Percentiles rank a stretch among this genome's conserved stretches.
Evolutionary conservation across 2,329 filamentous ascomycete species (phyloP).

Genomic region (Sarocladium brachiariae): DNA sequence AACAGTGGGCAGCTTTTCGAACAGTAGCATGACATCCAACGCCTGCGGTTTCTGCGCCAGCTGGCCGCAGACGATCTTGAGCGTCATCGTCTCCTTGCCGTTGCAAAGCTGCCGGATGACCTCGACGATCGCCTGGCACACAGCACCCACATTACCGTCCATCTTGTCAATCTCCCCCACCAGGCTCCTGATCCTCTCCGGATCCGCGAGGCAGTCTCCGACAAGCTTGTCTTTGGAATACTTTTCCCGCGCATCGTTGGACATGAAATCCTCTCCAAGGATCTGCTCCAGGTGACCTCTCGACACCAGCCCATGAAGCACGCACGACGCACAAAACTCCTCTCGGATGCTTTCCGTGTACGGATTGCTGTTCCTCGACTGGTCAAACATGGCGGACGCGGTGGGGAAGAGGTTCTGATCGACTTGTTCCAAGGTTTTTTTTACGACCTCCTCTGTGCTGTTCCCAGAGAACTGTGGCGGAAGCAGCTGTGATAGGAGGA

Average conservation of each 20-base stretch:
- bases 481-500: slow-evolving; percentile 43
- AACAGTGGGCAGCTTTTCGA: slow-evolving; percentile 62
- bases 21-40: slow-evolving; percentile 70
- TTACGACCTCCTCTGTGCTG: slow-evolving; percentile 62
- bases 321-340: slow-evolving; percentile 86
- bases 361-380: slow-evolving; percentile 48
- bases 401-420: slow-evolving; percentile 70
- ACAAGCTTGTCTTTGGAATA: slow-evolving; percentile 75
- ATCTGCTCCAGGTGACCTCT: slow-evolving; percentile 72
- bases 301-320: slow-evolving; percentile 76
- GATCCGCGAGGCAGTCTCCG: slow-evolving; percentile 68
- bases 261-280: slow-evolving; percentile 77
- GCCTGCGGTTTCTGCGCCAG: slow-evolving; percentile 66
- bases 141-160: slow-evolving; percentile 85
- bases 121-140: slow-evolving; percentile 70
- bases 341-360: slow-evolving; percentile 54
- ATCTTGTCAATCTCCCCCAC: slow-evolving; percentile 80
- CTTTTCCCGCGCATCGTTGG: slow-evolving; percentile 62
- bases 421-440: slow-evolving; percentile 69
- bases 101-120: slow-evolving; percentile 62
- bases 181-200: slow-evolving; percentile 66
- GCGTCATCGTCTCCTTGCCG: slow-evolving; percentile 71
- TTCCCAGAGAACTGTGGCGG: slow-evolving; percentile 68
- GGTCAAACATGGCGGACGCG: slow-evolving; percentile 52
- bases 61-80: slow-evolving; percentile 66